Evolutionary conservation across 768 basidiomycete species (phyloP).

Genomic region (Amanita thiersii): DNA sequence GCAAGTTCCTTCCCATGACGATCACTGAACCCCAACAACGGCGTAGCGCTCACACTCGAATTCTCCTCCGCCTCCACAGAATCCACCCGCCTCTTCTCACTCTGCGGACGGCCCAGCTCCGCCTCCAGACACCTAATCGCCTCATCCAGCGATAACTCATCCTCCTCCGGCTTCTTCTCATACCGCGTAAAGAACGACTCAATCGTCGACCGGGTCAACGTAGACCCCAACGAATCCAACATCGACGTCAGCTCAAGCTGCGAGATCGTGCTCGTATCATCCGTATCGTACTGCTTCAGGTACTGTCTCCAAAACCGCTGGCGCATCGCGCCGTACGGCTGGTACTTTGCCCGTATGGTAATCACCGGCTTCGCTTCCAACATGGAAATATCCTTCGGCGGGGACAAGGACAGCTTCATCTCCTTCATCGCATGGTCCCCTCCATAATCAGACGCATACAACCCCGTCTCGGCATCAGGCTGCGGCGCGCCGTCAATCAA

Average conservation of each 20-base stretch:
- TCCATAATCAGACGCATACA: conserved; percentile 41
- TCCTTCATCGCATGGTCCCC: conserved; percentile 66
- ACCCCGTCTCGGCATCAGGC: conserved; percentile 49
- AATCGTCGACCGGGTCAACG: conserved; percentile 72
- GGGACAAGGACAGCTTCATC: conserved; percentile 56
- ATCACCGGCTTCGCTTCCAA: conserved; percentile 75
- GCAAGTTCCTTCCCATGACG: conserved; percentile 31
- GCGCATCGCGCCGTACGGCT: conserved; percentile 87
- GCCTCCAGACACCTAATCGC: conserved; percentile 79
- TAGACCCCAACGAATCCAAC: conserved; percentile 96
- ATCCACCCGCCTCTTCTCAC: conserved; percentile 64
- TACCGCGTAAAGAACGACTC: conserved; percentile 73
- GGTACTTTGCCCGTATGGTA: conserved; percentile 78
- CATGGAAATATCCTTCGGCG: conserved; percentile 59
- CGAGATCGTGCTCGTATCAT: conserved; percentile 68
- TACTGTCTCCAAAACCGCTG: conserved; percentile 90
- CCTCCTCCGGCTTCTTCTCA: conserved; percentile 54
- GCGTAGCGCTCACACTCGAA: conserved; percentile 47
- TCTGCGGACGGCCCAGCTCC: conserved; percentile 65
- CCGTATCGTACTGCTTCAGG: conserved; percentile 83
- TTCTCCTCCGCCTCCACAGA: conserved; percentile 37
- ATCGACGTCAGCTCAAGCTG: conserved; percentile 87
- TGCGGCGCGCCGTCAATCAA: conserved; percentile 62
- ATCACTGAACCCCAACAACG: conserved; percentile 34
- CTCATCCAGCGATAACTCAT: conserved; percentile 73